phyloP scores from a whole-genome alignment of 148 eudicot genomes.

The Chenopodium formosanum region DNA sequence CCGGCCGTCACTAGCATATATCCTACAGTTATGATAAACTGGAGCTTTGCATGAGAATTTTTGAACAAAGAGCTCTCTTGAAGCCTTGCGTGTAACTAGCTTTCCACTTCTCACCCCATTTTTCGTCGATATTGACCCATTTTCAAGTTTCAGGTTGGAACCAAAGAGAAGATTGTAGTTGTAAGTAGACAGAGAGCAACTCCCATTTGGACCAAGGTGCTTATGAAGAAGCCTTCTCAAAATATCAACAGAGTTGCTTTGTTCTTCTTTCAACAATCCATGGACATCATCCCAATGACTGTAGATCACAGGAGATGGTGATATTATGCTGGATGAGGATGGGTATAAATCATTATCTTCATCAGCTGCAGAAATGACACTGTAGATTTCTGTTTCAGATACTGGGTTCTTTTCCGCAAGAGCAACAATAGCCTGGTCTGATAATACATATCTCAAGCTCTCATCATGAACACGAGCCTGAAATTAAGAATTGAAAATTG shows the following conservation, averaged over 20 bases:
- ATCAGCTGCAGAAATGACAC: slow-evolving; percentile 58
- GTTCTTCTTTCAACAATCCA: slow-evolving; percentile 44
- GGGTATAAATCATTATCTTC: slow-evolving; percentile 39
- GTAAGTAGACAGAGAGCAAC: slow-evolving; percentile 70
- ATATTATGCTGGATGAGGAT: slow-evolving; percentile 30
- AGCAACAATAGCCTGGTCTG: slow-evolving; percentile 74
- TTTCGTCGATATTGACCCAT: slow-evolving; percentile 40
- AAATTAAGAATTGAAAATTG: slow-evolving; percentile 24
- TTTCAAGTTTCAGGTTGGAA: slow-evolving; percentile 43
- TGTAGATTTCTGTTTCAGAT: slow-evolving; percentile 47
- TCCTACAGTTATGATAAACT: slow-evolving; percentile 95
- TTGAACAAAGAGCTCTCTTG: slow-evolving; percentile 82
- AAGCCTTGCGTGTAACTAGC: slow-evolving; percentile 54
- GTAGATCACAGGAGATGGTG: slow-evolving; percentile 69
- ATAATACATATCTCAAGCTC: slow-evolving; percentile 81
- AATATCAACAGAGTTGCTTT: slow-evolving; percentile 39
- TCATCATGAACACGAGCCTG: slow-evolving; percentile 99
- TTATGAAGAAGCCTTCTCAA: slow-evolving; percentile 48
- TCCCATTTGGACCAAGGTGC: slow-evolving; percentile 74
- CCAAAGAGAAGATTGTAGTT: slow-evolving; percentile 64
- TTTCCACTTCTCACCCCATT: slow-evolving; percentile 51
- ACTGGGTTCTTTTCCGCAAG: slow-evolving; percentile 62
- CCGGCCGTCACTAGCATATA: slow-evolving; percentile 94
- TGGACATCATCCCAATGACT: slow-evolving; percentile 73
- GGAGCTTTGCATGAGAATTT: slow-evolving; percentile 98